Evolutionary conservation across 164 flowering plant species (phyloP), one percentile per base, ranked within the genome.

Genomic region (Litsea cubeba): DNA sequence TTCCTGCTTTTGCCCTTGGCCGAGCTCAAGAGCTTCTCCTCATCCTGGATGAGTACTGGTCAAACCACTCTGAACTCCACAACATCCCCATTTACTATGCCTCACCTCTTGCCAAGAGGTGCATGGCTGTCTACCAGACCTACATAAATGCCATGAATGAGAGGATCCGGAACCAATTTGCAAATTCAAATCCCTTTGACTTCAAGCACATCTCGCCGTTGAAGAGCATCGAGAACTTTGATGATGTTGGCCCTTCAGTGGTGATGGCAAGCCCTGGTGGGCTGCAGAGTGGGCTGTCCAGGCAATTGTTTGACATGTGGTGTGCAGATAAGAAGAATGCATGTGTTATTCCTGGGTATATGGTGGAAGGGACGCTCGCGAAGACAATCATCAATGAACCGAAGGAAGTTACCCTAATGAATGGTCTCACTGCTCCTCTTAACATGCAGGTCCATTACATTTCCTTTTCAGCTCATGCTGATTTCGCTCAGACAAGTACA

Each of bases 181-280:
- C 89, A 49, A 86, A 67, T 62, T 89, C 98, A 12, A 92, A 93
- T 73, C 99, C 99, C 11, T 95, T 95, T 70, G 85, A 88, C 68
- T 95, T 95, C 86, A 92, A 92, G 86, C 89, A 91, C 84, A 90
- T 95, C 65, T 86, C 85, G 1, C 85, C 97, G 1, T 70, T 95
- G 62, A 93, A 88, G 78, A 91, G 95, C 84, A 88, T 92, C 70
- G 98, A 95, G 57, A 82, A 83, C 79, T 93, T 95, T 69, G 82
- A 85, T 57, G 99, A 95, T 77, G 90, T 91, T 3, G 98, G 97
- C 17, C 99, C 98, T 1, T 94, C 94, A 2, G 99, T 95, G 62
- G 99, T 95, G 79, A 93, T 95, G 98, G 99, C 99, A 20, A 93
- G 95, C 73, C 99, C 97, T 1, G 75, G 94, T 81, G 89, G 95